These are phyloP conservation scores for Barbarea vulgaris DNA, from an alignment of 345 rosid genomes.

Conservation along the genomic window DNA sequence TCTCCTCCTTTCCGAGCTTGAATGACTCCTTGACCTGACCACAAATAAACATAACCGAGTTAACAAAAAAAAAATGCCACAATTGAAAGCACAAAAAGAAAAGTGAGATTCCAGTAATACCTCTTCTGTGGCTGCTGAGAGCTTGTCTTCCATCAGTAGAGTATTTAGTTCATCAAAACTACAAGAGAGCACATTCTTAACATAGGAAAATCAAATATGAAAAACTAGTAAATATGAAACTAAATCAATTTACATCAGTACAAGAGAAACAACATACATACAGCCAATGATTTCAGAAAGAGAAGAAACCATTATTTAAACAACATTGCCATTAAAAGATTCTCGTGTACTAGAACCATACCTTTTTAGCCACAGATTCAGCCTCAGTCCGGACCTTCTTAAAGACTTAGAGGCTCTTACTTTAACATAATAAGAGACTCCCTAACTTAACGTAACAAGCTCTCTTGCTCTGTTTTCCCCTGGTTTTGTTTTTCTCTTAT, in stretches of 20 bases:
- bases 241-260: too few species aligned
- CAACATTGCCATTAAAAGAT: background rate
- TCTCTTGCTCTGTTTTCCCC: too few species aligned
- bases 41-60: constrained; percentile 7
- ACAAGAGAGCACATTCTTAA: background rate
- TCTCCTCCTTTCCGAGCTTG: constrained; percentile 53
- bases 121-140: constrained; percentile 86
- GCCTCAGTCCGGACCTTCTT: constrained; percentile 91
- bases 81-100: background rate
- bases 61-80: background rate
- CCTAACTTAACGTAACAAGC: too few species aligned
- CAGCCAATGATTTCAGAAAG: too few species aligned
- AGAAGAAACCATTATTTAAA: background rate
- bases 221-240: background rate
- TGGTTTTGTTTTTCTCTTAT: too few species aligned
- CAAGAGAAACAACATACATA: too few species aligned
- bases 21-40: constrained; percentile 78
- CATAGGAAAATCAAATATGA: background rate
- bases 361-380: constrained; percentile 89
- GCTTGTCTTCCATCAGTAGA: constrained; percentile 47
- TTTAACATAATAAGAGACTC: too few species aligned
- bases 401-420: too few species aligned
- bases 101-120: constrained; percentile 42
- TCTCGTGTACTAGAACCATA: too few species aligned
- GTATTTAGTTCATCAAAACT: background rate